A percentile compares a stretch with the other conserved stretches of the same genome.
Conservation (phyloP, 345 rosid species). For the Arabidopsis thaliana region TAIR10.1 NC_003074.8:767001-767500, state of each 20-base stretch:
- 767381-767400: constrained; percentile 19
- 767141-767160: constrained; percentile 73
- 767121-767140: constrained; percentile 64
- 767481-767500: constrained; percentile 60
- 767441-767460: constrained; percentile 69
- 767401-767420: not conserved
- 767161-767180: constrained; percentile 52
- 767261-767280: constrained; percentile 40
- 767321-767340: constrained; percentile 64
- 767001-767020: constrained; percentile 11
- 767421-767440: not conserved
- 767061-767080: constrained; percentile 87
- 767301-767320: constrained; percentile 59
- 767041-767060: constrained; percentile 44
- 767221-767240: not conserved
- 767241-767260: not conserved
- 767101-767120: constrained; percentile 91
- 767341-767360: constrained; percentile 72
- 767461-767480: constrained; percentile 60
- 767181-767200: constrained; percentile 47
- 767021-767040: constrained; percentile 17
- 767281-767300: constrained; percentile 48
- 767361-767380: constrained; percentile 36
- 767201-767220: not conserved
- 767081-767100: constrained; percentile 70